Evolutionary conservation across 2,329 filamentous ascomycete genomes (phyloP).

Genomic region (Ophiostoma pallidulum): DNA sequence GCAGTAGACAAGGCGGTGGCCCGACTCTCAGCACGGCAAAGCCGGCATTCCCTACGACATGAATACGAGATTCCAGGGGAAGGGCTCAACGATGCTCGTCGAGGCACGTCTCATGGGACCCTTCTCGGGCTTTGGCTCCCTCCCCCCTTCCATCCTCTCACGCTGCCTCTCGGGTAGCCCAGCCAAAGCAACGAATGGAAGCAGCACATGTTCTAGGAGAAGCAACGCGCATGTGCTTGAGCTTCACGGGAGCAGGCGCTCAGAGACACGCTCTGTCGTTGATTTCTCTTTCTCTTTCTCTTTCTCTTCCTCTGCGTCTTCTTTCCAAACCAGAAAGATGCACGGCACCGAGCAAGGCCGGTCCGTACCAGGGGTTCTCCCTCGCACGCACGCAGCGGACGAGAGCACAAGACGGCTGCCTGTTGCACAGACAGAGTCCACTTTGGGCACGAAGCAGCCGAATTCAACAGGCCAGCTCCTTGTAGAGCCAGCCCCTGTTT

Average conservation of each 20-base stretch:
- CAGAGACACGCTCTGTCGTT: too few relatives aligned
- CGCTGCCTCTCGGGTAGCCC: too few relatives aligned
- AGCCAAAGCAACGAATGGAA: too few relatives aligned
- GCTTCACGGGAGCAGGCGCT: too few relatives aligned
- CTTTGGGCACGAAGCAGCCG: conserved; percentile 3
- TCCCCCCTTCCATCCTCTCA: too few relatives aligned
- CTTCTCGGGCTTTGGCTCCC: too few relatives aligned
- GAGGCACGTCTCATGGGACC: too few relatives aligned
- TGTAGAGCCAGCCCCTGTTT: neutral
- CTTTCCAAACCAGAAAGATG: neutral
- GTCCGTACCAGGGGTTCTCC: neutral
- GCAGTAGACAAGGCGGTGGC: too few relatives aligned
- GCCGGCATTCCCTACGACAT: neutral
- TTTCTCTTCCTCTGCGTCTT: neutral
- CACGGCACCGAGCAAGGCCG: neutral
- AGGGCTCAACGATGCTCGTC: conserved; percentile 3
- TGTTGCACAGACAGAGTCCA: conserved; percentile 4
- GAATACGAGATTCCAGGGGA: neutral
- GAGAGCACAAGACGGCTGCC: conserved; percentile 2
- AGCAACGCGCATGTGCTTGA: too few relatives aligned
- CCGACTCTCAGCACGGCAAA: neutral
- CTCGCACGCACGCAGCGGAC: conserved; percentile 1
- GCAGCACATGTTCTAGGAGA: too few relatives aligned
- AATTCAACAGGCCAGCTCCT: neutral
- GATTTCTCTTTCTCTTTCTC: too few relatives aligned